A percentile compares a stretch with the other conserved stretches of the same genome.
These are phyloP conservation scores for Polyporus tsugae DNA, from an alignment of 1,284 basidiomycete genomes.

Conservation along the genomic window DNA sequence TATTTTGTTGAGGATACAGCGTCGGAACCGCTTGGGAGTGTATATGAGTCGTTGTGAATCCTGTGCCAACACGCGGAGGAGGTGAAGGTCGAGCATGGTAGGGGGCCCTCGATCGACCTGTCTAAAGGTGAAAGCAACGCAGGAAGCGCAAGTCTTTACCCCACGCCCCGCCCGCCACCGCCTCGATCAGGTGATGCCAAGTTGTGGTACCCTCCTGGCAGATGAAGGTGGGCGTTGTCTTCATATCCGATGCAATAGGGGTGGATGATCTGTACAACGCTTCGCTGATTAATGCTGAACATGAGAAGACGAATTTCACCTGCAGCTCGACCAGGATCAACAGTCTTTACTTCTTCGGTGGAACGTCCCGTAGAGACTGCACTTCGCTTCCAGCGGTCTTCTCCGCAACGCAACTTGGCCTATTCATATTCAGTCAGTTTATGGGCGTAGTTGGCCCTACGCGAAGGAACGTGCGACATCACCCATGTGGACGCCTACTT, in stretches of 20 bases:
- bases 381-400: not conserved
- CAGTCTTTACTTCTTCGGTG: not conserved
- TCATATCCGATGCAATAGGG: not conserved
- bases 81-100: constrained; percentile 3
- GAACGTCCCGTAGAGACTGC: not conserved
- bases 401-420: not conserved
- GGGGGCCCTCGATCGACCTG: too few species aligned
- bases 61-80: constrained; percentile 11
- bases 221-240: not conserved
- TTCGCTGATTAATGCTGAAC: not conserved
- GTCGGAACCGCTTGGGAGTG: not conserved
- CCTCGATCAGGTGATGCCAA: not conserved
- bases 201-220: not conserved
- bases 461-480: not conserved
- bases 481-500: not conserved
- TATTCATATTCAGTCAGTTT: not conserved
- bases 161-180: not conserved
- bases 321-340: not conserved
- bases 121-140: constrained; percentile 1
- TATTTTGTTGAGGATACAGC: not conserved
- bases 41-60: not conserved
- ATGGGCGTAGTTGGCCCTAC: not conserved
- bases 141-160: not conserved
- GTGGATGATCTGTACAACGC: not conserved
- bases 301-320: not conserved